These are phyloP conservation scores for Talaromyces sp. DNA, from an alignment of 2,329 filamentous ascomycete genomes.

Conservation along the genomic window DNA sequence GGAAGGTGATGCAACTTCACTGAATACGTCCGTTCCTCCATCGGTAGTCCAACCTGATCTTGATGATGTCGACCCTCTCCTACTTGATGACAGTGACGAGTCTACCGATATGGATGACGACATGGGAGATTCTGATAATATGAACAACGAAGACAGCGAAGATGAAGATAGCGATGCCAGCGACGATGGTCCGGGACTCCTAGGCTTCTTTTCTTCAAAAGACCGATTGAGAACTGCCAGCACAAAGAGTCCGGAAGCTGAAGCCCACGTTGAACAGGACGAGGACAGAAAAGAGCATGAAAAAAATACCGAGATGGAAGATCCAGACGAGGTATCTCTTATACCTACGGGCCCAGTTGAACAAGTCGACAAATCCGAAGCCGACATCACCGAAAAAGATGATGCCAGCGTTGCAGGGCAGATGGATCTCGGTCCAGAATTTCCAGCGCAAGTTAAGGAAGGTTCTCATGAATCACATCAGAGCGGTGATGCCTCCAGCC, in stretches of 20 bases:
- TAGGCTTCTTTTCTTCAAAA: constrained; percentile 50
- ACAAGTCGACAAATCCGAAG: constrained; percentile 29
- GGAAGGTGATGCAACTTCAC: constrained; percentile 26
- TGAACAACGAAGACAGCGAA: constrained; percentile 37
- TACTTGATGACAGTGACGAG: constrained; percentile 48
- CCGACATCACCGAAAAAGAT: background rate
- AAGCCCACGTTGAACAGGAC: constrained; percentile 40
- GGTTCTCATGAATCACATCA: constrained; percentile 27
- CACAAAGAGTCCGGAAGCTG: constrained; percentile 23
- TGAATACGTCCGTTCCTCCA: constrained; percentile 30
- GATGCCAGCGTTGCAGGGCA: background rate
- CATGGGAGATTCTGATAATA: constrained; percentile 38
- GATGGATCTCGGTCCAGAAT: background rate
- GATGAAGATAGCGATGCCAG: constrained; percentile 49
- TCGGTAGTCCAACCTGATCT: constrained; percentile 28
- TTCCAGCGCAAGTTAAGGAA: constrained; percentile 20
- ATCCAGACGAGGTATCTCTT: constrained; percentile 38
- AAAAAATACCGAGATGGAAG: constrained; percentile 23
- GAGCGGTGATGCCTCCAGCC: constrained; percentile 39
- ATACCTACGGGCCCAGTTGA: constrained; percentile 34
- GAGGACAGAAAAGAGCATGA: constrained; percentile 28
- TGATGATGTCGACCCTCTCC: constrained; percentile 46
- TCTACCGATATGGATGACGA: constrained; percentile 52
- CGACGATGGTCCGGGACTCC: constrained; percentile 41
- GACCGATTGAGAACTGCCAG: constrained; percentile 29